phyloP scores from a whole-genome alignment of 352 stramenopile species.

The Globisporangium echinulatum region DNA sequence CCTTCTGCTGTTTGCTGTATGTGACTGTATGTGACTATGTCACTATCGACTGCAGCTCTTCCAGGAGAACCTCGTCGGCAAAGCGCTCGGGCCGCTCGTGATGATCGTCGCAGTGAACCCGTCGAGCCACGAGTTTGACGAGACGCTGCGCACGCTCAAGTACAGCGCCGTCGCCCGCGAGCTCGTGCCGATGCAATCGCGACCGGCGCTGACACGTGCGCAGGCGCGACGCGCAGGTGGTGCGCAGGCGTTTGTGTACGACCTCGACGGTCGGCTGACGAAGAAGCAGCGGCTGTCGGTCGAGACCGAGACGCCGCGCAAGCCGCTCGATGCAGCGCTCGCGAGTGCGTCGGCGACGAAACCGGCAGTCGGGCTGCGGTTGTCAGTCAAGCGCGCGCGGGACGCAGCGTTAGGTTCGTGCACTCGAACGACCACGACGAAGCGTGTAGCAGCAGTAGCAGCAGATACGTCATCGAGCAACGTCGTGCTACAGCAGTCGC shows the following conservation, averaged over 20 bases:
- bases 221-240: conserved; percentile 6
- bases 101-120: conserved; percentile 98
- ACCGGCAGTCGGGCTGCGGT: too few species aligned
- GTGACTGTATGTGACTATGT: background rate
- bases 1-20: background rate
- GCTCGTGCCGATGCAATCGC: conserved; percentile 63
- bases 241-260: conserved; percentile 29
- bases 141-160: conserved; percentile 93
- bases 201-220: conserved; percentile 18
- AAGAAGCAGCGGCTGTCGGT: conserved; percentile 22
- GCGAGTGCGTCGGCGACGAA: background rate
- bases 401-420: background rate
- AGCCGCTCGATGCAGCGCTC: conserved; percentile 4
- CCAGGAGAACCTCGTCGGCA: conserved; percentile 90
- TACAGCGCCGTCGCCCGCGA: conserved; percentile 92
- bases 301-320: background rate
- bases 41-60: conserved; percentile 72
- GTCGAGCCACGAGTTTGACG: conserved; percentile 91
- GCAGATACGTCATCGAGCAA: background rate
- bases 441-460: background rate
- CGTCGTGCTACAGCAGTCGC: too few species aligned
- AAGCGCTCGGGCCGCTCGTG: conserved; percentile 77
- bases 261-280: conserved; percentile 43
- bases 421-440: background rate
- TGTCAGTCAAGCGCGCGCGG: background rate